These are phyloP conservation scores for Ceratonia siliqua DNA, from an alignment of 306 rosid species.

Conservation along the genomic window DNA sequence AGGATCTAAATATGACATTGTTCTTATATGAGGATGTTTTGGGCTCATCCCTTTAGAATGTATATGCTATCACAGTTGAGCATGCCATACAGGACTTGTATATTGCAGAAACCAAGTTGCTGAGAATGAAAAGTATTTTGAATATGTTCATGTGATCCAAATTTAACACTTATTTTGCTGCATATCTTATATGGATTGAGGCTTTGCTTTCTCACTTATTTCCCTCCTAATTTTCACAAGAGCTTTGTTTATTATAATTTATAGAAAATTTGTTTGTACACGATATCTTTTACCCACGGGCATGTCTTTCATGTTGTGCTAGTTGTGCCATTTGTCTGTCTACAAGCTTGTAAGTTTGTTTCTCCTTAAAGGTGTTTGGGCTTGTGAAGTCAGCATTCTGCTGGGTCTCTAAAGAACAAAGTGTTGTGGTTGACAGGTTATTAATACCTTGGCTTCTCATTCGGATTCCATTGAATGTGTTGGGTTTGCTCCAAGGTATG, in stretches of 20 bases:
- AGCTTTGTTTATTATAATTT: neutral
- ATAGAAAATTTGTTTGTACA: neutral
- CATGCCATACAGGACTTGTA: neutral
- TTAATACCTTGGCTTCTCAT: conserved; percentile 63
- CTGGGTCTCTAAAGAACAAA: conserved; percentile 29
- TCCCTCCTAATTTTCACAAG: neutral
- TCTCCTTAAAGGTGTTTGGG: neutral
- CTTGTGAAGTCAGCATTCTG: conserved; percentile 10
- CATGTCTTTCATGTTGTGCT: conserved; percentile 8
- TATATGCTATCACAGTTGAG: neutral
- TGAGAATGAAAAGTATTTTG: neutral
- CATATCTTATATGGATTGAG: neutral
- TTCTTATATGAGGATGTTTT: too few species aligned
- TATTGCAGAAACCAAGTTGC: neutral
- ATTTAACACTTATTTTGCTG: neutral
- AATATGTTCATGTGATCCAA: too few species aligned
- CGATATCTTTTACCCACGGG: neutral
- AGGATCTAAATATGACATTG: neutral
- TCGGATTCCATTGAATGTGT: conserved; percentile 80
- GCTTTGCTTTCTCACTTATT: neutral
- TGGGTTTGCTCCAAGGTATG: conserved; percentile 70
- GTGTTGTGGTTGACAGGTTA: conserved; percentile 60
- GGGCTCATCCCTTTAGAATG: neutral
- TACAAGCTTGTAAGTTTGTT: conserved; percentile 19
- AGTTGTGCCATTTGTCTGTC: conserved; percentile 23